These are phyloP conservation scores for Aphanomyces astaci DNA, from an alignment of 352 stramenopile genomes.

Conservation along the genomic window DNA sequence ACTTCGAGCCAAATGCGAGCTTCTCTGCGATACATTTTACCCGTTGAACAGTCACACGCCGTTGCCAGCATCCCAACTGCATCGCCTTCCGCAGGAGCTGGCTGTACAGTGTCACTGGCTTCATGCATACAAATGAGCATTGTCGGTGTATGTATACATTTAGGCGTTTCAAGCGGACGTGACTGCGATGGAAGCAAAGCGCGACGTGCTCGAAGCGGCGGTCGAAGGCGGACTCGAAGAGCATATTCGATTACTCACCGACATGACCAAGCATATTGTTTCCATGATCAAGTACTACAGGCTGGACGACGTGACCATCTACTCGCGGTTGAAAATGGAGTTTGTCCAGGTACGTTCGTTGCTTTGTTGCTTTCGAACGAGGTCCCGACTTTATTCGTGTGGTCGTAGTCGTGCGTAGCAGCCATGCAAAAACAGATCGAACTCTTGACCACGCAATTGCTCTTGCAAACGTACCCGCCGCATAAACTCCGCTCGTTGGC, in stretches of 20 bases:
- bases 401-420: neutral
- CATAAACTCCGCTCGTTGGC: neutral
- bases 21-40: neutral
- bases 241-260: neutral
- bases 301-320: neutral
- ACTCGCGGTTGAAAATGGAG: neutral
- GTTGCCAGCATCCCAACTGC: neutral
- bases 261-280: neutral
- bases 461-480: conserved; percentile 4
- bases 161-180: neutral
- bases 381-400: too few species aligned
- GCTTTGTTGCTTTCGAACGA: neutral
- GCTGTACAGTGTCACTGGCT: too few species aligned
- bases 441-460: conserved; percentile 14
- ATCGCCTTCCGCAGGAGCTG: neutral
- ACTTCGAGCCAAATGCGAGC: neutral
- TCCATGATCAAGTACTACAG: neutral
- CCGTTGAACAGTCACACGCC: neutral
- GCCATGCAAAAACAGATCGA: conserved; percentile 13
- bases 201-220: neutral
- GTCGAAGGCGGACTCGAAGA: neutral
- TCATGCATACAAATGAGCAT: too few species aligned
- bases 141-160: too few species aligned
- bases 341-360: neutral
- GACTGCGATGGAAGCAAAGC: neutral